Percentiles rank a stretch among this genome's conserved stretches.
Evolutionary conservation across 805 yeast genomes (phyloP).

Genomic region (Ogataea haglerorum): DNA sequence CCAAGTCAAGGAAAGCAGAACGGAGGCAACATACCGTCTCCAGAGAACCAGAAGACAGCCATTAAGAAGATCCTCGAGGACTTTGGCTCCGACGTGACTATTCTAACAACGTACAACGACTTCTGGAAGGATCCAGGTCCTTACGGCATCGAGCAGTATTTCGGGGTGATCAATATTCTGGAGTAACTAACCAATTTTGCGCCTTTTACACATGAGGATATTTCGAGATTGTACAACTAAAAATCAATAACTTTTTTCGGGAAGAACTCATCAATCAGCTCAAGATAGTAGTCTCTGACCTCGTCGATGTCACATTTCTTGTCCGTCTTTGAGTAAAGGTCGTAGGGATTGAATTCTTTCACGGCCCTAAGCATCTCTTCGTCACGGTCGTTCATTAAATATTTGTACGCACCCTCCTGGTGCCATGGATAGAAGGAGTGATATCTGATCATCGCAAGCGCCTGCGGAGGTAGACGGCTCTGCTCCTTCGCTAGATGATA

Average conservation of each 20-base stretch:
- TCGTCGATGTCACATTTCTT: constrained; percentile 44
- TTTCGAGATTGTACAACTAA: constrained; percentile 22
- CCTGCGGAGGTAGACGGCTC: constrained; percentile 62
- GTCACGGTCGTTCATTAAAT: constrained; percentile 64
- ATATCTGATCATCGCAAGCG: constrained; percentile 68
- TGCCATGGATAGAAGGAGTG: constrained; percentile 80
- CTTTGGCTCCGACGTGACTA: constrained; percentile 58
- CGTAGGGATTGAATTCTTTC: constrained; percentile 64
- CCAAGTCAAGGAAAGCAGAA: constrained; percentile 71
- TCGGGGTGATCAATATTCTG: constrained; percentile 55
- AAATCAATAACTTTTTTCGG: constrained; percentile 57
- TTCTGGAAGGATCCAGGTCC: constrained; percentile 84
- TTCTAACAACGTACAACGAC: constrained; percentile 80
- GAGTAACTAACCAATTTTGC: constrained; percentile 11
- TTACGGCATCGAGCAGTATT: constrained; percentile 82
- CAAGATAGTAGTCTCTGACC: constrained; percentile 56
- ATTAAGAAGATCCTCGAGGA: constrained; percentile 57
- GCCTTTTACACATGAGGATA: neutral
- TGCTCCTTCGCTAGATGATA: constrained; percentile 65
- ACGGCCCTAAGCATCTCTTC: constrained; percentile 59
- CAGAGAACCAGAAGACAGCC: constrained; percentile 69
- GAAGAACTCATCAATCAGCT: constrained; percentile 64
- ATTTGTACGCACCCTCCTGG: constrained; percentile 61
- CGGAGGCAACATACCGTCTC: constrained; percentile 71
- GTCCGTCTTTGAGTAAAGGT: constrained; percentile 62